Base-by-base conservation (phyloP, 108 stramenopile genomes). In the Skeletonema tropicum region DNA sequence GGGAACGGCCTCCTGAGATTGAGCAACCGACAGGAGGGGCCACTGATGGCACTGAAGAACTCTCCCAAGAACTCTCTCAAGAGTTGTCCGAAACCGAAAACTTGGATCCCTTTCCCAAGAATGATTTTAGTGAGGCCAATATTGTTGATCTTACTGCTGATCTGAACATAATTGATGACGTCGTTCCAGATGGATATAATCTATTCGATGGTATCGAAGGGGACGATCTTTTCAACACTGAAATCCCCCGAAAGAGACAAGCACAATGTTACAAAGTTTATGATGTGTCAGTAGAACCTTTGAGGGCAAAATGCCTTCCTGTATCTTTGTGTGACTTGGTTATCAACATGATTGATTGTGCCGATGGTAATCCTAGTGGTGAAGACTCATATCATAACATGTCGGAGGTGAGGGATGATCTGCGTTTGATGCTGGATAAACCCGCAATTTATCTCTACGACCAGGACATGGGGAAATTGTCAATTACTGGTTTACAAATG, bases 271-370 rank as follows among this genome's bases (percentile, higher is more conserved):
- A 42, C 8, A 42, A 13, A 42, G 41, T 42, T 42, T 42, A 15
- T 42, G 26, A 48, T 2, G 32, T 48, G 19, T 36, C 59, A 10
- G 30, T 39, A 13, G 30, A 68, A 30, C 31, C 60, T 2, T 41
- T 71, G 23, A 55, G 32, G 30, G 25, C 66, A n/a, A 49, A 59
- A 19, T 38, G 66, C 13, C 21, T 75, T 1, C 74, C 66, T 4
- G 23, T 23, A 7, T 14, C 64, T 23, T 7, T 75, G 3, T 75
- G 74, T 60, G 66, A 75, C 62, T 29, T 75, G 25, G 33, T 61
- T 68, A 46, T 6, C 42, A 70, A 70, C 58, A 70, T 70, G 69
- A 3, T 70, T 1, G 57, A 70, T 52, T 39, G 23, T 25, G 33
- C 38, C 0, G 15, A 70, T 70, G 69, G 57, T 4, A 35, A 36